Evolutionary conservation across 768 basidiomycete genomes (phyloP), one percentile per base, ranked within the genome.

Genomic region (Tylopilus rubrobrunneus): DNA sequence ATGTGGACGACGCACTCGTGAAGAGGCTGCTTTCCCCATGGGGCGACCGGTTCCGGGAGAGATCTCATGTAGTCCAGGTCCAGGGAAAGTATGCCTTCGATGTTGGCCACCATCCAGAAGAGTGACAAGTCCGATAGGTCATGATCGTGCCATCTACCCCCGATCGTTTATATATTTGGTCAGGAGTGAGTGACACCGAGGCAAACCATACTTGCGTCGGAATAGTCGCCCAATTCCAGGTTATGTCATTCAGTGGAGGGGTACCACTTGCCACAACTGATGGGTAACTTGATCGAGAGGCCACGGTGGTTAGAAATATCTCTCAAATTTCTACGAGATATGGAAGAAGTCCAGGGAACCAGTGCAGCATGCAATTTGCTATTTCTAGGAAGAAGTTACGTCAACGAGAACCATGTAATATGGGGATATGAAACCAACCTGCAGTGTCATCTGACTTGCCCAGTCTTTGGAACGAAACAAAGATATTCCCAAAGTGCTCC

Each of bases 261-360:
- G 21, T 9, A 17, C 43, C 42, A 49, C 74, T 62, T 62, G 81
- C 86, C 87, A 49, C 78, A n/a, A n/a, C n/a, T n/a, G n/a, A n/a
- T n/a, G n/a, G n/a, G n/a, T n/a, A n/a, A n/a, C n/a, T 86, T 87
- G 57, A 89, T 66, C 5, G 81, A 78, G 66, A 87, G 89, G 14
- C 65, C 69, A 46, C 73, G 67, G 0, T 73, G 63, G 51, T 78
- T 74, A 11, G 73, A 72, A 56, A 76, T 67, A 10, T 77, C 82
- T 42, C 85, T 76, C 53, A 53, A 48, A 61, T 78, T 84, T 27
- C 86, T 85, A 29, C 68, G 76, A 15, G 84, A 78, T 27, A 72
- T 68, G n/a, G 71, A 64, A n/a, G 71, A 63, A 4, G 76, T 80
- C 84, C 85, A 89, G 4, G 73, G 78, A 2, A 67, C 70, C 17